Evolutionary conservation across 495 filamentous ascomycete species (phyloP), one percentile per base, ranked within the genome.

Genomic region (Talaromyces thailandensis): DNA sequence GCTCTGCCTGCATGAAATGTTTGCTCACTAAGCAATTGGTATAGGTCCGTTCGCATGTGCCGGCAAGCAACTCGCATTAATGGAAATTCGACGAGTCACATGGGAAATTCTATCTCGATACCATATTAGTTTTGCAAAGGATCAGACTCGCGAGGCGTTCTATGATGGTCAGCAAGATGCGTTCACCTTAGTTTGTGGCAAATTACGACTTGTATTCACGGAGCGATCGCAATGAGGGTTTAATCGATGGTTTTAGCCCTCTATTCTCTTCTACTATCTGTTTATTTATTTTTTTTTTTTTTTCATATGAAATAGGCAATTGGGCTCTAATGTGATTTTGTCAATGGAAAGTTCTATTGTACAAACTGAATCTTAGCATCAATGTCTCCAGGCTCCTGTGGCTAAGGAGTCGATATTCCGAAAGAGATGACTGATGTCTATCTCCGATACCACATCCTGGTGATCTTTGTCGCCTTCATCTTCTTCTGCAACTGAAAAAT

Each of bases 401-500:
- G 4, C 4, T 40, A 2, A 40, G 12, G 35, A n/a, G 35, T 40
- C 12, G 35, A 16, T 40, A 40, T 12, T 40, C 6, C 35, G n/a
- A n/a, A n/a, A n/a, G n/a, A n/a, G n/a, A n/a, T n/a, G n/a, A n/a
- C n/a, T n/a, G 16, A 16, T 16, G 12, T n/a, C 43, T 48, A 55
- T 9, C 51, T 25, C 26, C 70, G 66, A 64, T 78, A 76, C 75
- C 74, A 77, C 72, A 76, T 78, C 61, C 79, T 71, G 7, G 78
- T 80, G 8, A 79, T 71, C 63, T 67, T 64, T 18, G 90, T 93
- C 68, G 90, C 80, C 69, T 88, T 75, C 83, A 91, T 90, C 84
- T 94, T 95, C 77, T 89, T 88, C 81, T 94, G 90, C 63, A 94
- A 75, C 72, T 90, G 88, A 70, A 93, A 89, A 65, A 93, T 86